Percentiles rank a stretch among this genome's conserved stretches.
These are phyloP conservation scores for Luffa acutangula DNA, from an alignment of 306 rosid species.

Conservation along the genomic window DNA sequence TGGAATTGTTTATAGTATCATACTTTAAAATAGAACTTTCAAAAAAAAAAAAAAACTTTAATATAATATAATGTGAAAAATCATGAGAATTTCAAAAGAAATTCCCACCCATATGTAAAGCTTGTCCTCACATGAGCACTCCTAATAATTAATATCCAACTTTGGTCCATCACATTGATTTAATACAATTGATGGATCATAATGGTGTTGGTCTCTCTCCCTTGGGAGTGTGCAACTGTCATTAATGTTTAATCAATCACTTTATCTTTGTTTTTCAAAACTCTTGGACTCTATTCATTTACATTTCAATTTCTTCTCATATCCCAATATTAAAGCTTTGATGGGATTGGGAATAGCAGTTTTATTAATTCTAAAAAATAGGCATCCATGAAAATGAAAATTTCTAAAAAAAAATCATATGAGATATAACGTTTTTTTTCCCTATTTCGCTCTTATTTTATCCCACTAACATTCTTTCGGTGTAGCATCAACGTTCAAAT, in stretches of 20 bases:
- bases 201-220: not conserved
- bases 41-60: too few relatives aligned
- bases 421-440: too few relatives aligned
- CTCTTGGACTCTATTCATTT: not conserved
- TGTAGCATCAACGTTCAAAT: too few relatives aligned
- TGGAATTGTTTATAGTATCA: not conserved
- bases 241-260: not conserved
- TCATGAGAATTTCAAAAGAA: not conserved
- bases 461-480: too few relatives aligned
- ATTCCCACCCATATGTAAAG: not conserved
- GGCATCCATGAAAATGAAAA: too few relatives aligned
- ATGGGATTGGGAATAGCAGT: too few relatives aligned
- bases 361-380: too few relatives aligned
- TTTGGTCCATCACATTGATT: not conserved
- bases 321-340: not conserved
- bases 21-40: not conserved
- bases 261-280: not conserved
- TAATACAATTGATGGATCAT: not conserved
- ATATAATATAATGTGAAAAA: not conserved
- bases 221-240: too few relatives aligned
- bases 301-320: not conserved
- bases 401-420: too few relatives aligned
- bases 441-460: too few relatives aligned
- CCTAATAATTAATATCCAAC: not conserved
- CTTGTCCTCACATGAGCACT: not conserved